Percentiles rank a stretch among this genome's conserved stretches.
phyloP scores from a whole-genome alignment of 805 yeast species.

The Pichia insulana region DNA sequence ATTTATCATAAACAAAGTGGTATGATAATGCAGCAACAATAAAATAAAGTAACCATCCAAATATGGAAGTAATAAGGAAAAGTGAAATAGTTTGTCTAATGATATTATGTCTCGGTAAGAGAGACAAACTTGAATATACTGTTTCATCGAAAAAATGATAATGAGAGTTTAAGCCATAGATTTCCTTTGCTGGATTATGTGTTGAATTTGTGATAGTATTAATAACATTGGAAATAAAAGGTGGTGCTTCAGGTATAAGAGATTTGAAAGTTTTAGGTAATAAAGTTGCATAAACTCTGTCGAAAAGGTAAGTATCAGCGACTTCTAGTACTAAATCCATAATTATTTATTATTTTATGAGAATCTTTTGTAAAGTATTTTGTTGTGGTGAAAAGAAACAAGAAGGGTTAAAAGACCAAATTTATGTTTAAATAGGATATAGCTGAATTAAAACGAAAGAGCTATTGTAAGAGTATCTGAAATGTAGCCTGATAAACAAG shows the following conservation, averaged over 20 bases:
- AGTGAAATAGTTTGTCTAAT: conserved; percentile 65
- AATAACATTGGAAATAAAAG: conserved; percentile 17
- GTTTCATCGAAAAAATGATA: conserved; percentile 53
- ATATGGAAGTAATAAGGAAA: conserved; percentile 60
- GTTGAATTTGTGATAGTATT: conserved; percentile 20
- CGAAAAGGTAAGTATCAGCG: conserved; percentile 65
- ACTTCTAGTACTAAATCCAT: conserved; percentile 93
- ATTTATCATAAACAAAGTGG: conserved; percentile 71
- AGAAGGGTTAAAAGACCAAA: not conserved
- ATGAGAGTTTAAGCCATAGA: conserved; percentile 34
- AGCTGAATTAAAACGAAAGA: no score
- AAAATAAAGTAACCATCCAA: conserved; percentile 82
- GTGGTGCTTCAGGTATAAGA: conserved; percentile 24
- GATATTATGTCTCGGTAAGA: conserved; percentile 62
- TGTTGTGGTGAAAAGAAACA: not conserved
- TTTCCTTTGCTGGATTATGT: conserved; percentile 22
- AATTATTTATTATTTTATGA: conserved; percentile 1
- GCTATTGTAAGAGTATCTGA: no score
- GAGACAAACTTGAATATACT: conserved; percentile 52
- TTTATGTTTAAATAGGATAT: no score
- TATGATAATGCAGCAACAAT: conserved; percentile 71
- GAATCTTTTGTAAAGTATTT: not conserved
- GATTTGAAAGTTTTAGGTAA: conserved; percentile 50
- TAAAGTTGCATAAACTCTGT: conserved; percentile 59
- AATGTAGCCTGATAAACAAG: no score